A percentile compares a stretch with the other conserved stretches of the same genome.
These are phyloP conservation scores for Xylaria scruposa DNA, from an alignment of 495 filamentous ascomycete genomes.

Conservation along the genomic window DNA sequence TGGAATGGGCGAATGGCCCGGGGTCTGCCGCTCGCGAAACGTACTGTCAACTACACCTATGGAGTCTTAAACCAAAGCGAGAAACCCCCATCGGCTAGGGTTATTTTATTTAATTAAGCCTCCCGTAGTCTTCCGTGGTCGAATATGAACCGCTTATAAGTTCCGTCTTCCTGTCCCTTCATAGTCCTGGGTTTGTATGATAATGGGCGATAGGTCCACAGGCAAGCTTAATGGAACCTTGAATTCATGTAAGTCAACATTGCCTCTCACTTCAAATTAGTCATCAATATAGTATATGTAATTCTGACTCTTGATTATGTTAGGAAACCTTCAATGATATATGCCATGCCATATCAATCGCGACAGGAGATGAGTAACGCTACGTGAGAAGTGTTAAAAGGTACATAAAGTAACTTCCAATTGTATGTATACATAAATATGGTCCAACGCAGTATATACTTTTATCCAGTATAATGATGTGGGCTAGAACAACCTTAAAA, in stretches of 20 bases:
- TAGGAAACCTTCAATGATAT: neutral
- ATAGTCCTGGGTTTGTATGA: neutral
- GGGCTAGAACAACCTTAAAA: no score
- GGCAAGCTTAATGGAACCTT: neutral
- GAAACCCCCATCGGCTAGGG: neutral
- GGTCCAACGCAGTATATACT: neutral
- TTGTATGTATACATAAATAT: no score
- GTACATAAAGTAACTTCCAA: no score
- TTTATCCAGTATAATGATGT: neutral
- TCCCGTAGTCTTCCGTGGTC: slow-evolving; percentile 12
- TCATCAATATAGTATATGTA: neutral
- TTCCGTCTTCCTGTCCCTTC: neutral
- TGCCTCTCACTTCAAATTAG: neutral
- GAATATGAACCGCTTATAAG: neutral
- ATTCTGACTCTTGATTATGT: neutral
- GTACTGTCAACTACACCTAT: slow-evolving; percentile 12
- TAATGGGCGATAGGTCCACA: neutral
- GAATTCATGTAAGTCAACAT: neutral
- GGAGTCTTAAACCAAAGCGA: slow-evolving; percentile 1
- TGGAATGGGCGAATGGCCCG: slow-evolving; percentile 1
- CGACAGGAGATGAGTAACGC: neutral
- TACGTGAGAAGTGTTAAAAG: no score
- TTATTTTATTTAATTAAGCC: neutral
- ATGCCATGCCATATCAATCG: neutral
- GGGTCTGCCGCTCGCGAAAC: slow-evolving; percentile 10